These are phyloP conservation scores for Vanderwaltozyma polyspora DNA, from an alignment of 805 yeast species.

Conservation along the genomic window DNA sequence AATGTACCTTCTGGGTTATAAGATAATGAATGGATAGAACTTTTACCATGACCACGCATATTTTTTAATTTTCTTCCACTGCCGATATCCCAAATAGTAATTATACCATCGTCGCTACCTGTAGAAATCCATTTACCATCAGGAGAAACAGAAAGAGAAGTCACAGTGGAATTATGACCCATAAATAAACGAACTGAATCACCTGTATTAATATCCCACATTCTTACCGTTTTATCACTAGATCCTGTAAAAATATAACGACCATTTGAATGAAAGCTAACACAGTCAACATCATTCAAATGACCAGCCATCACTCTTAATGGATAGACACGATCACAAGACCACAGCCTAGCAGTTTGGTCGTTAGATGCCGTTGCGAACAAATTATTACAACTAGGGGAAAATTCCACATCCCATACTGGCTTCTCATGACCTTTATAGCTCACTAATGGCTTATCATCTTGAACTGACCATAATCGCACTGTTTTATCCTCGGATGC, in stretches of 20 bases:
- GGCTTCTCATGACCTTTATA: conserved; percentile 95
- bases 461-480: conserved; percentile 86
- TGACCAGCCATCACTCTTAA: conserved; percentile 94
- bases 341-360: conserved; percentile 95
- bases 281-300: conserved; percentile 88
- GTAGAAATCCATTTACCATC: conserved; percentile 96
- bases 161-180: conserved; percentile 83
- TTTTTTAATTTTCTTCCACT: conserved; percentile 78
- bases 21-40: conserved; percentile 72
- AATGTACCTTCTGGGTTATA: conserved; percentile 84
- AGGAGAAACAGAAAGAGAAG: conserved; percentile 79
- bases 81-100: conserved; percentile 89
- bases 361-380: conserved; percentile 96
- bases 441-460: conserved; percentile 75
- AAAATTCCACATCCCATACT: conserved; percentile 91
- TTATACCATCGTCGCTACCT: conserved; percentile 85
- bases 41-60: conserved; percentile 91
- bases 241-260: conserved; percentile 91
- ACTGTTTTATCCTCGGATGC: conserved; percentile 87
- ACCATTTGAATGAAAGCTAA: conserved; percentile 92
- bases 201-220: conserved; percentile 95
- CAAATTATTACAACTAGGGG: conserved; percentile 89
- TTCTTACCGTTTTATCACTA: conserved; percentile 85
- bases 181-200: conserved; percentile 81
- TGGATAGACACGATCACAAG: conserved; percentile 94